These are phyloP conservation scores for Sechiopsis laciniata DNA, from an alignment of 306 rosid genomes.

Conservation along the genomic window DNA sequence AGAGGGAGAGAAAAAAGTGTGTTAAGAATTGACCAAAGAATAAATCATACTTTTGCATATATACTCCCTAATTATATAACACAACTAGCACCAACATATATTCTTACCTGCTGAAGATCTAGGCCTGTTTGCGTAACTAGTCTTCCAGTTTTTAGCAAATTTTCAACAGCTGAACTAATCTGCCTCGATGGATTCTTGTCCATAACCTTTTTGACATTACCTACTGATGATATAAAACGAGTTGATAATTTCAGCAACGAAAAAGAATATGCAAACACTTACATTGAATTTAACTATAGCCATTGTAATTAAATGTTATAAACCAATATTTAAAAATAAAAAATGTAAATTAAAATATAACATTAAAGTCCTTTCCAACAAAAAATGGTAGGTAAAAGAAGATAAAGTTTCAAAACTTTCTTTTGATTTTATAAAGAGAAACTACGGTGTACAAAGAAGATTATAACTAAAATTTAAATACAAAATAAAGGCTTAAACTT, in stretches of 20 bases:
- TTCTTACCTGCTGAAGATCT: conserved; percentile 84
- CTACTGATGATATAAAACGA: conserved; percentile 36
- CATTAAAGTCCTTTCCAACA: not conserved
- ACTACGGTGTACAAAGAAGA: too few relatives aligned
- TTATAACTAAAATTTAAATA: too few relatives aligned
- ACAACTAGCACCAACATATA: not conserved
- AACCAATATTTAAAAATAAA: not conserved
- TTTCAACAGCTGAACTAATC: conserved; percentile 54
- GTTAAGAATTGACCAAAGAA: too few relatives aligned
- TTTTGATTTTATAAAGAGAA: too few relatives aligned
- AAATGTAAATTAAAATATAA: not conserved
- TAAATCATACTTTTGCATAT: not conserved
- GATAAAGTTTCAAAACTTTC: too few relatives aligned
- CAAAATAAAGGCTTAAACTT: too few relatives aligned
- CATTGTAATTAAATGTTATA: not conserved
- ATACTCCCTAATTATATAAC: not conserved
- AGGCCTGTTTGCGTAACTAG: conserved; percentile 53
- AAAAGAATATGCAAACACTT: conserved; percentile 10
- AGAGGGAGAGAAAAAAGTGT: too few relatives aligned
- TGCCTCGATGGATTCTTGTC: conserved; percentile 45
- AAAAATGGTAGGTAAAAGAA: not conserved
- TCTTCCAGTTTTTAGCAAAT: conserved; percentile 78
- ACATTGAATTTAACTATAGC: not conserved
- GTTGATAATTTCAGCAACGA: conserved; percentile 20
- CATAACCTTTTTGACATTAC: conserved; percentile 51